Base-by-base conservation (phyloP, 805 yeast species). In the Candida nitratophila region DNA sequence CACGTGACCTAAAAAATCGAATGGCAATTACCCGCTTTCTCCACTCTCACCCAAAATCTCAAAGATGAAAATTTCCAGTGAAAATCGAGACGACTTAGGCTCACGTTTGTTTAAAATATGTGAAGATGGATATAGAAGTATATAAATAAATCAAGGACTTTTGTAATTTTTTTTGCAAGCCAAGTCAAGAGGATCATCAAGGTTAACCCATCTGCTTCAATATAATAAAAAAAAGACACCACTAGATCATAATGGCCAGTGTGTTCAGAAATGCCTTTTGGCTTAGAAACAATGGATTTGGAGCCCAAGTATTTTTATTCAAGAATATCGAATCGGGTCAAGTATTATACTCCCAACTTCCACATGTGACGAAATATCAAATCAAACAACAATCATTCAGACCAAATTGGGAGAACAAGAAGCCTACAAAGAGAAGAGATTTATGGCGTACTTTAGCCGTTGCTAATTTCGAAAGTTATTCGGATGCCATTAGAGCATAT, bases 401-500 rank as follows among this genome's bases (percentile, higher is more conserved):
- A 57, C 95, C 96, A 38, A 86, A 88, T 69, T 86, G 96, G 95
- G 84, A 86, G 59, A 88, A 90, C 69, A 73, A 84, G 56, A 77
- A 74, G 54, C 97, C 97, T 4, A 69, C 77, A 33, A 71, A 80
- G 53, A 79, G 98, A 66, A 74, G 82, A 54, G 98, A 90, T 63
- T 70, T 89, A 41, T 90, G 97, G 97, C 74, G 91, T 54, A 75
- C 90, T 43, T 77, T 91, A 86, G 86, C 93, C 38, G 93, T 89
- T 37, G 89, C 86, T 1, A 78, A 77, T 49, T 76, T 85, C 50
- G 69, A 71, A 34, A 63, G 63, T 42, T 79, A 81, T 57, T 82
- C 80, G 41, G 64, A 71, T 37, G 86, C 96, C 2, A 77, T 79
- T 15, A 78, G 81, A 37, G 83, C 93, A 8, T 88, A 81, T 64